These are phyloP conservation scores for Eudorina sp. DNA, from an alignment of 139 green algal species.

Conservation along the genomic window DNA sequence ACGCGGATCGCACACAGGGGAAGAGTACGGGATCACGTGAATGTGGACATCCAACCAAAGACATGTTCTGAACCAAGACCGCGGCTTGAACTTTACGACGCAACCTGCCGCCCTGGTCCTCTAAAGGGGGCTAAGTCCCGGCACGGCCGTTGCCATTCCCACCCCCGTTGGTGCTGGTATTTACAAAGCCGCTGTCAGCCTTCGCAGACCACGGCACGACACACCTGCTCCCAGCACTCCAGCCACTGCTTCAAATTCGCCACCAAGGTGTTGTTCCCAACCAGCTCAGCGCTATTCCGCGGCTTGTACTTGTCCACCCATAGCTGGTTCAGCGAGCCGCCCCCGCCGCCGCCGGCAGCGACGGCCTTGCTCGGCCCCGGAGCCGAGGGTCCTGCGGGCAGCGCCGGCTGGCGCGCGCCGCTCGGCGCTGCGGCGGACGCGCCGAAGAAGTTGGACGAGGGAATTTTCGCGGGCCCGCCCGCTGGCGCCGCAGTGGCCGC, in stretches of 20 bases:
- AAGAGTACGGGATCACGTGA: too few relatives aligned
- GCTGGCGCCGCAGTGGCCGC: too few relatives aligned
- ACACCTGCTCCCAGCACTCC: constrained; percentile 84
- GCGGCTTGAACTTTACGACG: too few relatives aligned
- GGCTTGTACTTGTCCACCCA: constrained; percentile 97
- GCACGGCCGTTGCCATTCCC: too few relatives aligned
- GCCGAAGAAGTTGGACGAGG: not conserved
- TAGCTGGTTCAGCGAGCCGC: constrained; percentile 66
- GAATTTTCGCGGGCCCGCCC: not conserved
- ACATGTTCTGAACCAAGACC: too few relatives aligned
- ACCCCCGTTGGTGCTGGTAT: too few relatives aligned
- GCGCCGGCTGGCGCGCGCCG: not conserved
- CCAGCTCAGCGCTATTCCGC: constrained; percentile 79
- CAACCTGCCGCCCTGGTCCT: too few relatives aligned
- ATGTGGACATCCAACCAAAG: too few relatives aligned
- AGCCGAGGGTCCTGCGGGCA: not conserved
- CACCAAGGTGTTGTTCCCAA: constrained; percentile 88
- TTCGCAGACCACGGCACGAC: constrained; percentile 6
- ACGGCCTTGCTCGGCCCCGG: not conserved
- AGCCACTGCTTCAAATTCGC: constrained; percentile 81
- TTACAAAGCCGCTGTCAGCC: too few relatives aligned
- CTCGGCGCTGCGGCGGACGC: not conserved
- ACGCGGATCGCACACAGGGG: too few relatives aligned
- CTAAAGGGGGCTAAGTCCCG: too few relatives aligned
- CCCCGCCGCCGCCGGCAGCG: not conserved